Evolutionary conservation across 2,329 filamentous ascomycete genomes (phyloP), one percentile per base, ranked within the genome.

Genomic region (Arachnopeziza araneosa): DNA sequence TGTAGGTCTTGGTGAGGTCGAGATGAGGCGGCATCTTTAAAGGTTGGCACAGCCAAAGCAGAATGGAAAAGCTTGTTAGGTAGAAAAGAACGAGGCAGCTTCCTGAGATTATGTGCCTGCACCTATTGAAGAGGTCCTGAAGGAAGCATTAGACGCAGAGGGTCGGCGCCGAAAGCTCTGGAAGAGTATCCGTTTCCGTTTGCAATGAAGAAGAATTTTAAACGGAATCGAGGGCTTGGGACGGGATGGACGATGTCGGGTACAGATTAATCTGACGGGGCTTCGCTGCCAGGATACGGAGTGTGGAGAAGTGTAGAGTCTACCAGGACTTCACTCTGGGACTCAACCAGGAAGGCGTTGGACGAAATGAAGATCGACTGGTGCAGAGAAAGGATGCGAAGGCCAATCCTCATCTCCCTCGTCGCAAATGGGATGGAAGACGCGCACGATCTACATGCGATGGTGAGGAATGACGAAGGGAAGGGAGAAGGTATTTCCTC

Each of bases 1-100:
- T 73, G 69, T 73, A 75, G 70, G 76, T 75, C 71, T 67, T 66
- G 9, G 64, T 61, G 23, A 72, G 61, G 50, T 71, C 66, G 51
- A 71, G 67, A 58, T 61, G 61, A 59, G 70, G 66, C 54, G 70
- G 65, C 67, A 70, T 70, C 19, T 59, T 32, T 59, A 63, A 66
- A 63, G 49, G 8, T 60, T 69, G 66, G 72, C 69, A 67, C 69
- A 70, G 66, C 69, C 67, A 69, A 66, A 44, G 36, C 12, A 30
- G 59, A 65, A 65, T 53, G 53, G 57, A 60, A 54, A 22, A 59
- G 7, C 4, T 2, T 52, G 50, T 52, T 12, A 63, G 55, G 17
- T 3, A 44, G 36, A 44, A 44, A 14, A 62, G 59, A 63, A 62
- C 63, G 57, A 56, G 44, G n/a, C 53, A 55, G 9, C 3, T 44